These are phyloP conservation scores for Cercospora janseana DNA, from an alignment of 2,329 filamentous ascomycete species.

Conservation along the genomic window DNA sequence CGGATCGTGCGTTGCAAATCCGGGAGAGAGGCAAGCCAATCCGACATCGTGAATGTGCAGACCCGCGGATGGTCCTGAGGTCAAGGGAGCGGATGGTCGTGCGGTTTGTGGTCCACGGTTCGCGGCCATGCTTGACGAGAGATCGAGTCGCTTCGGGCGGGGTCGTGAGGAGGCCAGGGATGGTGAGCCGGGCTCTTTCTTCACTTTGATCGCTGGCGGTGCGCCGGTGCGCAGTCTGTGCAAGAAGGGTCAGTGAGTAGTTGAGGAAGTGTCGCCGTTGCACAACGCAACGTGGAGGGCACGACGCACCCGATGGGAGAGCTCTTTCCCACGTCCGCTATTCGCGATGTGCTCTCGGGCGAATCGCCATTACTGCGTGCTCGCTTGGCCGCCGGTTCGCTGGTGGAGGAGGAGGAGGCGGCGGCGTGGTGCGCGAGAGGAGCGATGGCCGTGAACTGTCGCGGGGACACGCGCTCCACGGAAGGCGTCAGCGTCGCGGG, in stretches of 20 bases:
- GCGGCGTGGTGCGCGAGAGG: slow-evolving; percentile 32
- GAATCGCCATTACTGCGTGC: slow-evolving; percentile 37
- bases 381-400: slow-evolving; percentile 34
- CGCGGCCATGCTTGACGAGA: slow-evolving; percentile 56
- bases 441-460: slow-evolving; percentile 47
- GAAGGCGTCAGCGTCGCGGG: slow-evolving; percentile 39
- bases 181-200: slow-evolving; percentile 91
- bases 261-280: slow-evolving; percentile 31
- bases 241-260: slow-evolving; percentile 11
- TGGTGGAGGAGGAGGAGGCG: slow-evolving; percentile 21
- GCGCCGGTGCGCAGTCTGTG: slow-evolving; percentile 54
- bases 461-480: slow-evolving; percentile 41
- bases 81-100: slow-evolving; percentile 69
- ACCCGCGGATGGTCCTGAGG: slow-evolving; percentile 68
- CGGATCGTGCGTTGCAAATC: slow-evolving; percentile 95
- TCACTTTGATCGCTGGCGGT: slow-evolving; percentile 82
- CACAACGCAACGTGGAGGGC: background rate
- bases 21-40: slow-evolving; percentile 88
- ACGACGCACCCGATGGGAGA: slow-evolving; percentile 50
- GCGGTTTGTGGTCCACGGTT: slow-evolving; percentile 41
- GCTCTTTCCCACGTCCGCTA: slow-evolving; percentile 48
- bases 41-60: slow-evolving; percentile 89
- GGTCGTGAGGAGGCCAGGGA: slow-evolving; percentile 71
- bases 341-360: slow-evolving; percentile 27
- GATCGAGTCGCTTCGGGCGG: slow-evolving; percentile 72